phyloP scores from a whole-genome alignment of 2,329 filamentous ascomycete species.

The Epichloe brachyelytri region DNA sequence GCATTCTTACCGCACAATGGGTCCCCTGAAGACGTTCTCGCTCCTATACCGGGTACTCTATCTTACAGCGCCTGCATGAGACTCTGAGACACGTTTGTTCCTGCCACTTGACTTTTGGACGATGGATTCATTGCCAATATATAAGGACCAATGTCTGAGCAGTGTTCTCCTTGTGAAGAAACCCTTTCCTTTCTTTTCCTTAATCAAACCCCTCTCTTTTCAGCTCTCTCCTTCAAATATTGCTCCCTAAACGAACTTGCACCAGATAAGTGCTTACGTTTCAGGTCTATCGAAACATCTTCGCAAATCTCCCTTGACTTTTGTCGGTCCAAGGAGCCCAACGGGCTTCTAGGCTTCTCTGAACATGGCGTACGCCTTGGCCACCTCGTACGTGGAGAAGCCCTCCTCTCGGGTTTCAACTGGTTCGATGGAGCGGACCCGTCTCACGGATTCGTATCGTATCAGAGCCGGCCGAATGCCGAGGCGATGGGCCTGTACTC shows the following conservation, averaged over 20 bases:
- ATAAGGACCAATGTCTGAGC: slow-evolving; percentile 3
- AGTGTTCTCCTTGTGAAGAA: background rate
- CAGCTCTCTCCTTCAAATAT: background rate
- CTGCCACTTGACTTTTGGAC: slow-evolving; percentile 3
- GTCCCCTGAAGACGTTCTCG: background rate
- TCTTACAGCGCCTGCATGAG: background rate
- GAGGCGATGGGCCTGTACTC: slow-evolving; percentile 26
- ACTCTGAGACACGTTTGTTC: background rate
- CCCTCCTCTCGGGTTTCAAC: slow-evolving; percentile 34
- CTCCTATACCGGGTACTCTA: background rate
- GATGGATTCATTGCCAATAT: slow-evolving; percentile 2
- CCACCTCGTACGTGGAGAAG: slow-evolving; percentile 28
- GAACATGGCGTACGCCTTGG: slow-evolving; percentile 27
- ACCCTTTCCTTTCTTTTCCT: slow-evolving; percentile 2
- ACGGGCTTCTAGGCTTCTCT: background rate
- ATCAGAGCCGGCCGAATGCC: slow-evolving; percentile 30
- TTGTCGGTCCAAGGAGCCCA: background rate
- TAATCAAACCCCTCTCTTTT: background rate
- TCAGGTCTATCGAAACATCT: no score
- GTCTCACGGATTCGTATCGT: slow-evolving; percentile 55
- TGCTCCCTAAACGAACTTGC: background rate
- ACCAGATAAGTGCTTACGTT: no score
- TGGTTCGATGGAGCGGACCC: slow-evolving; percentile 43
- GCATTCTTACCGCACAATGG: background rate
- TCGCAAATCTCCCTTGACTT: background rate